Conservation (phyloP, 495 filamentous ascomycete genomes). For the Elaphomyces granulatus region DNA sequence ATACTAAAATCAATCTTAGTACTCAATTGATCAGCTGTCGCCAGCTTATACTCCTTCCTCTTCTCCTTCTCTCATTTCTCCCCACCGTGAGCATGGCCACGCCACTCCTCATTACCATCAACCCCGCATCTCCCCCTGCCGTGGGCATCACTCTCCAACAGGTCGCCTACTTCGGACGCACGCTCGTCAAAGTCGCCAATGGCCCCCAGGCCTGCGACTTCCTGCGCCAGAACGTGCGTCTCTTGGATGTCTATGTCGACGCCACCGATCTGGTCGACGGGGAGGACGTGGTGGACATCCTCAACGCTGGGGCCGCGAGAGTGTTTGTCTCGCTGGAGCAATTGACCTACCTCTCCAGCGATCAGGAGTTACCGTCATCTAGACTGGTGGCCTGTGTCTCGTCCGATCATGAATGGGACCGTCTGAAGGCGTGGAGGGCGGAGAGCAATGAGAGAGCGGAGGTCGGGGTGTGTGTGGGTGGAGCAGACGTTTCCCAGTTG, state of each 20-base stretch:
- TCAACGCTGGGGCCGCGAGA: constrained; percentile 77
- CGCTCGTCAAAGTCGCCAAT: constrained; percentile 52
- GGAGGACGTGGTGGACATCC: constrained; percentile 61
- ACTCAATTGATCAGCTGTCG: too few species aligned
- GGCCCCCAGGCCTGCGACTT: constrained; percentile 50
- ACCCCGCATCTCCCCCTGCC: constrained; percentile 23
- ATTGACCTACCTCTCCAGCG: constrained; percentile 35
- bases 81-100: too few species aligned
- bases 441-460: constrained; percentile 37
- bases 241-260: constrained; percentile 60
- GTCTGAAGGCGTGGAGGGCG: constrained; percentile 24
- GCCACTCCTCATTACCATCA: constrained; percentile 34
- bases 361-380: constrained; percentile 41
- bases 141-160: constrained; percentile 48
- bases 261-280: constrained; percentile 54
- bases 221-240: constrained; percentile 49
- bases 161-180: constrained; percentile 63
- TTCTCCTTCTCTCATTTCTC: too few species aligned
- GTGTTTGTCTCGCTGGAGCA: constrained; percentile 66
- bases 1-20: too few species aligned
- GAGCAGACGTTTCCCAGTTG: constrained; percentile 36
- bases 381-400: constrained; percentile 39
- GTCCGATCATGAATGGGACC: constrained; percentile 21
- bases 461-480: constrained; percentile 35
- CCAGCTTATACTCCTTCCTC: too few species aligned